These are phyloP conservation scores for Solanum sitiens DNA, from an alignment of 257 asterid genomes.

Conservation along the genomic window DNA sequence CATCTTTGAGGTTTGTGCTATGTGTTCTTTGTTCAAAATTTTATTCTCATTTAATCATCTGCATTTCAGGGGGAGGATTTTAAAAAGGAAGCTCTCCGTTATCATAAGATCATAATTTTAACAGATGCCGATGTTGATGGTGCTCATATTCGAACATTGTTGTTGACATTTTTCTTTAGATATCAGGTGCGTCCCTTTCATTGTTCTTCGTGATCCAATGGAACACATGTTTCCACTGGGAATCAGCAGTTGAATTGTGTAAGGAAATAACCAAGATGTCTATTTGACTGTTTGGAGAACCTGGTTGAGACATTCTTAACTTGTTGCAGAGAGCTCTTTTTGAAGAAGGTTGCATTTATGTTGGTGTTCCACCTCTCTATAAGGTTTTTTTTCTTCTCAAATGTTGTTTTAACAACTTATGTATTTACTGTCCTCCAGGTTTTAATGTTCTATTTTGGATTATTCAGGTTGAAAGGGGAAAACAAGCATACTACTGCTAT, in stretches of 20 bases:
- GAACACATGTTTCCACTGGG: neutral
- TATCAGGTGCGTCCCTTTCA: conserved; percentile 57
- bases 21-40: neutral
- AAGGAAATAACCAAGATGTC: neutral
- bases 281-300: neutral
- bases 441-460: conserved; percentile 3
- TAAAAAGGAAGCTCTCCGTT: conserved; percentile 78
- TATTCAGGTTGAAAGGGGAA: conserved; percentile 88
- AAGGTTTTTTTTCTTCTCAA: conserved; percentile 41
- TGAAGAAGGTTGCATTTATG: conserved; percentile 91
- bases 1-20: conserved; percentile 3
- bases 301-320: conserved; percentile 11
- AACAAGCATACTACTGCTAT: conserved; percentile 70
- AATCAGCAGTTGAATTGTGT: neutral
- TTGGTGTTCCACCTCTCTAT: conserved; percentile 95
- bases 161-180: conserved; percentile 88
- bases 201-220: neutral
- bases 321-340: conserved; percentile 80
- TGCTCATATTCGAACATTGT: conserved; percentile 90
- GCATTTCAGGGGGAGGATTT: conserved; percentile 85
- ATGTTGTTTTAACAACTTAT: neutral
- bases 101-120: conserved; percentile 90
- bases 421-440: neutral
- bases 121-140: conserved; percentile 99
- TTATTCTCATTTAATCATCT: conserved; percentile 7